Conservation (phyloP, 2,329 filamentous ascomycete species). For the Xylaria sp. region DNA sequence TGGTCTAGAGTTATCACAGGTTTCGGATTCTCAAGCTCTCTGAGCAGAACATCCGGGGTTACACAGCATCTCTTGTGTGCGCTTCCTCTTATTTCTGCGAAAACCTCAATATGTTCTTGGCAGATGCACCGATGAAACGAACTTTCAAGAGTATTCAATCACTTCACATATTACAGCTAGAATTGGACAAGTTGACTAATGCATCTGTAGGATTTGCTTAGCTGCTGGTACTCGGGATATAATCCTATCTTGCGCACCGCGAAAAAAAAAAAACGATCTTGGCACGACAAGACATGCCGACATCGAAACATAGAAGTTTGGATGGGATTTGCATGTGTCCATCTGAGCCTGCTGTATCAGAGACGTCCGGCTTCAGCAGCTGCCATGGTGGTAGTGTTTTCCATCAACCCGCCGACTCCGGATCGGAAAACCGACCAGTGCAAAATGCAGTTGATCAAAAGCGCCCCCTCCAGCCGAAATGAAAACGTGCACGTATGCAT, state of each 20-base stretch:
- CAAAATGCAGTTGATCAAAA: constrained; percentile 26
- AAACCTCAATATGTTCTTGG: not conserved
- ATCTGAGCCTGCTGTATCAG: constrained; percentile 15
- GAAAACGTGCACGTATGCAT: constrained; percentile 11
- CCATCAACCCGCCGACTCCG: constrained; percentile 12
- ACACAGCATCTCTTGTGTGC: too few relatives aligned
- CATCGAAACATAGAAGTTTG: constrained; percentile 10
- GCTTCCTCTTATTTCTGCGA: not conserved
- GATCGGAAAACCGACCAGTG: constrained; percentile 12
- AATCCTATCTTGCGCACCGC: constrained; percentile 28
- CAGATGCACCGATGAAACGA: not conserved
- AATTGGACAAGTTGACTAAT: constrained; percentile 22
- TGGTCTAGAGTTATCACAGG: not conserved
- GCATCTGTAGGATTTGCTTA: constrained; percentile 25
- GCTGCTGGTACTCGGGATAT: constrained; percentile 6
- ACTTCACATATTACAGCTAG: constrained; percentile 11
- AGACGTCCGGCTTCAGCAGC: constrained; percentile 8
- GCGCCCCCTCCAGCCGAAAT: constrained; percentile 10
- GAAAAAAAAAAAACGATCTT: constrained; percentile 12
- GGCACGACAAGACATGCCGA: constrained; percentile 14
- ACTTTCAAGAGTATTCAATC: not conserved
- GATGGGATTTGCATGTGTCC: constrained; percentile 5
- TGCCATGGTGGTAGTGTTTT: not conserved
- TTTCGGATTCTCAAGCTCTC: not conserved
- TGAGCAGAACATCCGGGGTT: not conserved